phyloP scores from a whole-genome alignment of 1,284 basidiomycete species.

The Ustilago trichophora region DNA sequence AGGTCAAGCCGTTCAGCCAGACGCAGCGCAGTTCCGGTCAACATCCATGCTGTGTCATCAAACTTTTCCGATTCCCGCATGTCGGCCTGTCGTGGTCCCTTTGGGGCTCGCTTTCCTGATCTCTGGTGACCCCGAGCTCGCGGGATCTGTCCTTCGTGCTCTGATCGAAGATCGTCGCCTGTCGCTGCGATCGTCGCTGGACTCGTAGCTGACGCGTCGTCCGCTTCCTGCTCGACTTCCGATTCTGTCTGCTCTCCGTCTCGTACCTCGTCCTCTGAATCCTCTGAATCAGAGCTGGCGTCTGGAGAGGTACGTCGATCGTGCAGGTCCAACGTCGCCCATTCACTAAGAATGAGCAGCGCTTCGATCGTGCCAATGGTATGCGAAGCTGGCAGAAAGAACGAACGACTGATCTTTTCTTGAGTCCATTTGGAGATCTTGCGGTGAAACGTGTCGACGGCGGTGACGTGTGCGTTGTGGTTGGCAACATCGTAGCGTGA shows the following conservation, averaged over 20 bases:
- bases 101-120: constrained; percentile 1
- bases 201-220: constrained; percentile 10
- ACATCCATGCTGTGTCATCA: constrained; percentile 52
- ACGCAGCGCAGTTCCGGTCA: constrained; percentile 47
- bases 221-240: constrained; percentile 13
- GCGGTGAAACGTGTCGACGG: constrained; percentile 45
- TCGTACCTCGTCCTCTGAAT: constrained; percentile 18
- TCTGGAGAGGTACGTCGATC: constrained; percentile 41
- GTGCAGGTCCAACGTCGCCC: constrained; percentile 49
- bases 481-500: constrained; percentile 49
- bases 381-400: constrained; percentile 45
- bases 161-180: constrained; percentile 24
- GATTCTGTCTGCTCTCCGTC: constrained; percentile 12
- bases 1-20: constrained; percentile 50
- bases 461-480: constrained; percentile 41
- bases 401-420: constrained; percentile 47
- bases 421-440: constrained; percentile 54
- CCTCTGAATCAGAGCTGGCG: constrained; percentile 36
- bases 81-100: constrained; percentile 27
- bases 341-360: constrained; percentile 51
- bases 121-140: constrained; percentile 4
- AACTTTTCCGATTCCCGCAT: constrained; percentile 50
- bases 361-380: constrained; percentile 54
- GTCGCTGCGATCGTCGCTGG: constrained; percentile 17
- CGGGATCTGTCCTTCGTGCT: constrained; percentile 35